Conservation (phyloP, 176 grass and related monocot species). For the Oryza rufipogon region DNA sequence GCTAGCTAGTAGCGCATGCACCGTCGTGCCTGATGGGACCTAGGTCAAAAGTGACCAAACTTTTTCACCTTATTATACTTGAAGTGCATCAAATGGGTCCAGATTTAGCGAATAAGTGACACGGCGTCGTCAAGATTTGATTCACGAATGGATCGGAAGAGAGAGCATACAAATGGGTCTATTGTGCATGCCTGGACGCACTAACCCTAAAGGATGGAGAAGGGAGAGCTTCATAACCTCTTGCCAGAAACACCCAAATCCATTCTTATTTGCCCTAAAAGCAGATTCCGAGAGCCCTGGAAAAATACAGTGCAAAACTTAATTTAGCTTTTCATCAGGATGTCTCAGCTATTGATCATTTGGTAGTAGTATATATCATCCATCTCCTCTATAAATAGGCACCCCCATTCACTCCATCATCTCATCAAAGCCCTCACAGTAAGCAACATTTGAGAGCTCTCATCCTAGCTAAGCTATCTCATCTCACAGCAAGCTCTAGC, state of each 20-base stretch:
- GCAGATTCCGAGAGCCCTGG: slow-evolving; percentile 49
- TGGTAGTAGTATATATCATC: neutral
- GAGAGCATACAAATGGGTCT: slow-evolving; percentile 31
- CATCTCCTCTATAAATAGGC: slow-evolving; percentile 54
- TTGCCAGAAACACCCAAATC: slow-evolving; percentile 42
- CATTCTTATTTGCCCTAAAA: slow-evolving; percentile 37
- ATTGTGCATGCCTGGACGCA: neutral
- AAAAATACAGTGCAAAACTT: slow-evolving; percentile 1
- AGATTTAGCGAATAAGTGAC: slow-evolving; percentile 59
- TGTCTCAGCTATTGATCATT: slow-evolving; percentile 20
- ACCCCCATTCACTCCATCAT: slow-evolving; percentile 13
- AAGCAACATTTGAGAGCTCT: slow-evolving; percentile 46
- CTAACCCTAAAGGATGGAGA: slow-evolving; percentile 45
- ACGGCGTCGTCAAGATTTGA: slow-evolving; percentile 46
- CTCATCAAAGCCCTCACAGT: slow-evolving; percentile 18
- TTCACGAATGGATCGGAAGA: slow-evolving; percentile 43
- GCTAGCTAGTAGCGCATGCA: slow-evolving; percentile 16
- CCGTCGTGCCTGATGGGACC: slow-evolving; percentile 41
- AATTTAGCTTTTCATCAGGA: neutral
- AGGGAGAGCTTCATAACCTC: slow-evolving; percentile 42
- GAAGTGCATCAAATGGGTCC: slow-evolving; percentile 30
- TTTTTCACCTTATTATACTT: slow-evolving; percentile 27
- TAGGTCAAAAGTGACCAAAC: slow-evolving; percentile 54
- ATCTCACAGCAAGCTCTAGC: neutral
- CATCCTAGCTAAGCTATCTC: slow-evolving; percentile 11